Conservation (phyloP, 345 rosid species). For the Aquilaria malaccensis region DNA sequence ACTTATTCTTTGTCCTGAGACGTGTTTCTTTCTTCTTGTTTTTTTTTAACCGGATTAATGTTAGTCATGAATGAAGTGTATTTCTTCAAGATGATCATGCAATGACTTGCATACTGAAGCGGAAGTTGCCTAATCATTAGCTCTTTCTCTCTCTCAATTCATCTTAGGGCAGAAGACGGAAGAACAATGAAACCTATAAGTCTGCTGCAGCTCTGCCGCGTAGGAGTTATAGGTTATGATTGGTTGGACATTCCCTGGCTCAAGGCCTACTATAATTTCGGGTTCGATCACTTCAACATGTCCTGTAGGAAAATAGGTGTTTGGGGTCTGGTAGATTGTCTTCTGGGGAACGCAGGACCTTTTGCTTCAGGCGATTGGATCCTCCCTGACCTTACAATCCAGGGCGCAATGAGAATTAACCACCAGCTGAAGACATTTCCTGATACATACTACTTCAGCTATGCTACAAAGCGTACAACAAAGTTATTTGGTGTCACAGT, state of each 20-base stretch:
- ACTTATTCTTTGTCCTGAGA: neutral
- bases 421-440: conserved; percentile 57
- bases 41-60: neutral
- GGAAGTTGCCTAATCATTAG: neutral
- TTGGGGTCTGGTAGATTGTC: conserved; percentile 56
- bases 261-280: conserved; percentile 81
- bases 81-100: too few relatives aligned
- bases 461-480: conserved; percentile 76
- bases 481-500: conserved; percentile 57
- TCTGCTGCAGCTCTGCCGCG: conserved; percentile 73
- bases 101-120: too few relatives aligned
- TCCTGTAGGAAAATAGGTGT: conserved; percentile 70
- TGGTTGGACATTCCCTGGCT: conserved; percentile 92
- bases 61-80: too few relatives aligned
- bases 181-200: conserved; percentile 57
- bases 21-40: neutral
- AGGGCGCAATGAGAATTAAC: conserved; percentile 66
- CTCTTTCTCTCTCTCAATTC: neutral
- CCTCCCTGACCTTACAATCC: conserved; percentile 89
- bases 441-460: conserved; percentile 82
- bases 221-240: conserved; percentile 81
- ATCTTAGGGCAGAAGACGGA: conserved; percentile 80
- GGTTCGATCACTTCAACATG: conserved; percentile 87
- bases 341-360: conserved; percentile 79
- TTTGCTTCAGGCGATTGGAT: conserved; percentile 88